phyloP scores from a whole-genome alignment of 345 rosid species.

The Carallia pectinifolia region DNA sequence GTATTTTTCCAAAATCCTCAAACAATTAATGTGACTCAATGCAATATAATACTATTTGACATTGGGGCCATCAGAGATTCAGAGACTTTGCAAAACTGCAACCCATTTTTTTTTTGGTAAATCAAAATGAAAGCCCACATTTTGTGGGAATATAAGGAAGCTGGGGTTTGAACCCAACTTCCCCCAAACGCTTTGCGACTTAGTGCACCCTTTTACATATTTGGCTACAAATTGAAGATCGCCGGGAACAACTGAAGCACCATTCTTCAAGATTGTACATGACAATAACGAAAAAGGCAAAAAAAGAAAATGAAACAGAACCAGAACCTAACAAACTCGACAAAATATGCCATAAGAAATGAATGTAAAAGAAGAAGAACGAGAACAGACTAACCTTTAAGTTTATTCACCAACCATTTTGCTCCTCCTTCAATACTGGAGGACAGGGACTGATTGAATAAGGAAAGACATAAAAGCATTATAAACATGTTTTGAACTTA shows the following conservation, averaged over 20 bases:
- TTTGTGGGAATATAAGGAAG: too few relatives aligned
- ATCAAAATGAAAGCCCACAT: not conserved
- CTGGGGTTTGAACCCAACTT: too few relatives aligned
- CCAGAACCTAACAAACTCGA: not conserved
- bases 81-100: not conserved
- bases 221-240: not conserved
- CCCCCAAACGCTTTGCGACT: too few relatives aligned
- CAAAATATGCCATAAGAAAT: not conserved
- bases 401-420: constrained; percentile 87
- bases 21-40: not conserved
- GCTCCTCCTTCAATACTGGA: constrained; percentile 88
- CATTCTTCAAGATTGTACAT: not conserved
- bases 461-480: constrained; percentile 3
- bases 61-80: not conserved
- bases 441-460: constrained; percentile 55
- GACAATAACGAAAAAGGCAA: not conserved
- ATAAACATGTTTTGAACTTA: not conserved
- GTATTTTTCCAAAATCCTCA: not conserved
- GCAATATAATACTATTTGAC: not conserved
- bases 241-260: not conserved
- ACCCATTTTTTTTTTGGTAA: too few relatives aligned
- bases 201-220: not conserved
- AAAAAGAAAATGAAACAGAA: not conserved
- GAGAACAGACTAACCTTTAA: constrained; percentile 58
- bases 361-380: not conserved